Conservation (phyloP, 2,329 filamentous ascomycete genomes). For the Nothopassalora personata region DNA sequence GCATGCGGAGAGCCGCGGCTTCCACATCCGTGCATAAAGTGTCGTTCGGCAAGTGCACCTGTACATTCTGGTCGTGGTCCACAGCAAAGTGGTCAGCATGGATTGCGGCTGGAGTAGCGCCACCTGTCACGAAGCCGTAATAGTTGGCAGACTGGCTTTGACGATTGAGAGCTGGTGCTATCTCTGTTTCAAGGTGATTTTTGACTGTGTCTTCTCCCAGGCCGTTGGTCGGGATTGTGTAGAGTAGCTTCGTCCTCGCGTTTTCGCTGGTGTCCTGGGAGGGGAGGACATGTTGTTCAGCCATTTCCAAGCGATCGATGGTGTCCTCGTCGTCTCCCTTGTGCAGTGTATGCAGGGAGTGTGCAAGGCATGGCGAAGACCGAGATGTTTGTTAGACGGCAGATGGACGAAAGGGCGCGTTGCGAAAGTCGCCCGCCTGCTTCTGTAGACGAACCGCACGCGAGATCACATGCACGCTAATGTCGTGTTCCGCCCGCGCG, state of each 20-base stretch:
- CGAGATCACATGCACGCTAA: background rate
- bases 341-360: background rate
- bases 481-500: background rate
- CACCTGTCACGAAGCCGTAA: conserved; percentile 86
- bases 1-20: conserved; percentile 62
- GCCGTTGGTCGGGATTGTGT: conserved; percentile 36
- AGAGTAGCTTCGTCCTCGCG: conserved; percentile 34
- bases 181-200: conserved; percentile 42
- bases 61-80: conserved; percentile 74
- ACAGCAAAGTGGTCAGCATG: conserved; percentile 81
- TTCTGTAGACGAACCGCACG: background rate
- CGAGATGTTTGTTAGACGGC: background rate
- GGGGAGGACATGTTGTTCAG: conserved; percentile 32
- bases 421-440: background rate
- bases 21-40: conserved; percentile 73
- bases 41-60: conserved; percentile 73
- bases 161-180: conserved; percentile 57
- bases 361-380: background rate
- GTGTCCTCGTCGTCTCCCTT: too few relatives aligned
- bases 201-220: conserved; percentile 40
- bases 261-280: conserved; percentile 24
- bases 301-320: background rate
- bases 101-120: conserved; percentile 69
- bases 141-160: conserved; percentile 60
- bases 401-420: background rate